Conservation (phyloP, 2,329 filamentous ascomycete species). For the Phialophora verrucosa region DNA sequence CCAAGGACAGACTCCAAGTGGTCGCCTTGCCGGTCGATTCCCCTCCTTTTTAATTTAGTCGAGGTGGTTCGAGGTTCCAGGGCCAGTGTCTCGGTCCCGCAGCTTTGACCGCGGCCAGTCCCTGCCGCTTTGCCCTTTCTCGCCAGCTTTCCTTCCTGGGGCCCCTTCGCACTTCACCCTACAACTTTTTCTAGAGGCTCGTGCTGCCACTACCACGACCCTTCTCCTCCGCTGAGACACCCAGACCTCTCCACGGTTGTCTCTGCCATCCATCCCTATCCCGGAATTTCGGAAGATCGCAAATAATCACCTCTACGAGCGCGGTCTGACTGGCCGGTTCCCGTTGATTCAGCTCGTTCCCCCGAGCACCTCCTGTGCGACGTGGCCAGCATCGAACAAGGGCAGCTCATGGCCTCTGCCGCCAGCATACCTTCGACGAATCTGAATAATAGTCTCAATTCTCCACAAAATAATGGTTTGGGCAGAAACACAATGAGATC, state of each 20-base stretch:
- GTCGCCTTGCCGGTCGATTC: conserved; percentile 19
- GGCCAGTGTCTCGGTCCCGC: conserved; percentile 21
- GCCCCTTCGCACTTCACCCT: conserved; percentile 24
- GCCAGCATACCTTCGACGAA: conserved; percentile 32
- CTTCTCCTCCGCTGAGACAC: conserved; percentile 26
- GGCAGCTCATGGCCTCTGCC: conserved; percentile 39
- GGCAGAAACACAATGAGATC: conserved; percentile 38
- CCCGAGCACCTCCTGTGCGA: conserved; percentile 36
- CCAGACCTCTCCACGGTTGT: conserved; percentile 22
- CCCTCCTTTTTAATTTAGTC: conserved; percentile 19
- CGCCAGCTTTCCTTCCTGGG: conserved; percentile 14
- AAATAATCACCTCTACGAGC: conserved; percentile 10
- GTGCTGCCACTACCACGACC: conserved; percentile 26
- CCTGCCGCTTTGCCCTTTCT: conserved; percentile 19
- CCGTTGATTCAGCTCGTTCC: conserved; percentile 32
- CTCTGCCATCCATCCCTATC: conserved; percentile 10
- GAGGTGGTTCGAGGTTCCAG: conserved; percentile 14
- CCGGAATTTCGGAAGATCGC: conserved; percentile 13
- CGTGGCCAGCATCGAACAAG: conserved; percentile 29
- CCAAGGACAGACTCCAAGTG: conserved; percentile 13
- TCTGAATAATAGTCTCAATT: conserved; percentile 15
- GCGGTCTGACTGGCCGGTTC: conserved; percentile 36
- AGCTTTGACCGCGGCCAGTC: conserved; percentile 14
- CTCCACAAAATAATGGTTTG: conserved; percentile 37
- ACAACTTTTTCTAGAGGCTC: conserved; percentile 30